phyloP scores from a whole-genome alignment of 306 rosid genomes.

The Vigna hirtella region DNA sequence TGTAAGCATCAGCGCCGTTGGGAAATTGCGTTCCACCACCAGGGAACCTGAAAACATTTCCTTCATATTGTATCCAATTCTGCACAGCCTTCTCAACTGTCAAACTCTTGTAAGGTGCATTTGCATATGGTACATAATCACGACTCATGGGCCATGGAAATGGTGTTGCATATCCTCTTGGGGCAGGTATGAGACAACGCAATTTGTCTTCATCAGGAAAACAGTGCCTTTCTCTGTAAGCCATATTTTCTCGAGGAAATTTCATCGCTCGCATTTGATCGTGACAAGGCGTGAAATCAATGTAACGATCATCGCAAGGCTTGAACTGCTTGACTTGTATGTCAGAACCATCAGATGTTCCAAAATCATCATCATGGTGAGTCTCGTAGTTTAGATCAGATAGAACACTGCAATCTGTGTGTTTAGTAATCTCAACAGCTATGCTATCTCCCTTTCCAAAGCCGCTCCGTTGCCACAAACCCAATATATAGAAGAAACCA shows the following conservation, averaged over 20 bases:
- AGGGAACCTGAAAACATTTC: constrained; percentile 83
- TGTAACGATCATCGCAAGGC: constrained; percentile 57
- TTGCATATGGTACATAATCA: constrained; percentile 80
- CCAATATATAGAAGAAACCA: constrained; percentile 81
- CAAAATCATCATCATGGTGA: constrained; percentile 62
- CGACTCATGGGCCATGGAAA: constrained; percentile 87
- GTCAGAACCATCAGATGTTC: constrained; percentile 46
- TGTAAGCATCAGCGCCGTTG: constrained; percentile 84
- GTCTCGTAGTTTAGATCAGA: constrained; percentile 74
- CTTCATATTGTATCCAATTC: constrained; percentile 90
- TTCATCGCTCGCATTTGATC: constrained; percentile 79
- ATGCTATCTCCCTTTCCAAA: constrained; percentile 90
- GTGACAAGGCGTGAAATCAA: constrained; percentile 85
- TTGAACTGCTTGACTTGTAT: constrained; percentile 55
- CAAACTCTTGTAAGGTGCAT: constrained; percentile 81
- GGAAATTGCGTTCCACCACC: constrained; percentile 95
- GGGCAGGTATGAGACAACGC: constrained; percentile 84
- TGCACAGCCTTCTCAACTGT: constrained; percentile 91
- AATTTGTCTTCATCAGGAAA: constrained; percentile 73
- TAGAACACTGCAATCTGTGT: constrained; percentile 75
- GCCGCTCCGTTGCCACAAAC: constrained; percentile 91
- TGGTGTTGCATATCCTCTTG: constrained; percentile 75
- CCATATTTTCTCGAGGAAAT: constrained; percentile 74
- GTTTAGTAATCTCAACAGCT: constrained; percentile 72
- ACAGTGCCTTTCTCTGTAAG: constrained; percentile 83